Percentiles rank a stretch among this genome's conserved stretches.
Evolutionary conservation across 768 basidiomycete species (phyloP).

Genomic region (Rhodotorula diobovata): DNA sequence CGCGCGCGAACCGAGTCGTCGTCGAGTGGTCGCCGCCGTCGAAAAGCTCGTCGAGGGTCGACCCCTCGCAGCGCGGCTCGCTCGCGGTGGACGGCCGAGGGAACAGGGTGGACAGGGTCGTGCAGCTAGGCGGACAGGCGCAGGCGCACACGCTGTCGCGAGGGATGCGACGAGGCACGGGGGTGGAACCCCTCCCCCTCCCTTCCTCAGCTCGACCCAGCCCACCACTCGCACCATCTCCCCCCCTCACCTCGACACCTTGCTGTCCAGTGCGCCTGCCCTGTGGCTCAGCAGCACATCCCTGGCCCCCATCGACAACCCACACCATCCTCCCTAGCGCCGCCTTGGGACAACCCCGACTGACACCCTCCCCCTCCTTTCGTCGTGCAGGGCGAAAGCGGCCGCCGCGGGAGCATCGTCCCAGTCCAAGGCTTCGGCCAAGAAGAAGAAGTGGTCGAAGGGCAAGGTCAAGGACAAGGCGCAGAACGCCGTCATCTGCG

Average conservation of each 20-base stretch:
- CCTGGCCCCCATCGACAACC: no score
- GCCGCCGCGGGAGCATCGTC: slow-evolving; percentile 26
- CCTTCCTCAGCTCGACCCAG: no score
- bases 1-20: background rate
- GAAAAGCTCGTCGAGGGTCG: background rate
- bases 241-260: background rate
- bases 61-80: background rate
- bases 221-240: background rate
- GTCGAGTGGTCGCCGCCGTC: no score
- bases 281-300: no score
- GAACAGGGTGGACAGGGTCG: no score
- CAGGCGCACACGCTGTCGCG: no score
- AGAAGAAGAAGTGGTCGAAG: slow-evolving; percentile 99
- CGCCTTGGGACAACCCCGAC: background rate
- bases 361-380: background rate
- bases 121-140: background rate
- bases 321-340: no score
- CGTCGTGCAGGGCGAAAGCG: slow-evolving; percentile 29
- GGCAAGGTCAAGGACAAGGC: slow-evolving; percentile 99
- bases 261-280: no score
- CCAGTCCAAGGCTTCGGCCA: slow-evolving; percentile 67
- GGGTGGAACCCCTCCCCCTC: no score
- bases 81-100: no score
- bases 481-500: slow-evolving; percentile 88
- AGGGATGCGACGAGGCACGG: no score